Evolutionary conservation across 306 rosid genomes (phyloP).

Genomic region (Cucumis melo): DNA sequence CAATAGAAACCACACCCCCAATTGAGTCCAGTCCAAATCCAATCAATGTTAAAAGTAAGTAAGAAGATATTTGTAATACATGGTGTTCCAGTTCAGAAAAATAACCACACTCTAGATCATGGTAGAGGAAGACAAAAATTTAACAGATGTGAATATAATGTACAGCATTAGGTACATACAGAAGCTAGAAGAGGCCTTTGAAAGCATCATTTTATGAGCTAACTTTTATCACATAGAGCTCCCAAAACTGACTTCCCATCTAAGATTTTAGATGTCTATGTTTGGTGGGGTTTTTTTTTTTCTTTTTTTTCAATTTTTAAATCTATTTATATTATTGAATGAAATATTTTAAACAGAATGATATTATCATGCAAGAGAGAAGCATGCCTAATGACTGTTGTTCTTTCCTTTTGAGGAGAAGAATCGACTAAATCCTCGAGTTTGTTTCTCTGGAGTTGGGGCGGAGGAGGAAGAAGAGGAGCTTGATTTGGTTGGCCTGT

Average conservation of each 20-base stretch:
- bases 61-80: neutral
- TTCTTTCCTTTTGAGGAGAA: slow-evolving; percentile 76
- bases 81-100: neutral
- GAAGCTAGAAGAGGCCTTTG: neutral
- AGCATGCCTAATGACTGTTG: slow-evolving; percentile 36
- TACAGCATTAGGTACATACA: slow-evolving; percentile 33
- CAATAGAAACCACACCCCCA: neutral
- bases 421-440: slow-evolving; percentile 84
- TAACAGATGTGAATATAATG: slow-evolving; percentile 50
- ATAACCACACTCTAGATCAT: neutral
- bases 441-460: slow-evolving; percentile 82
- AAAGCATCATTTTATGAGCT: slow-evolving; percentile 39
- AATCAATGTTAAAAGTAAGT: neutral
- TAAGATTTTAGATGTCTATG: slow-evolving; percentile 14
- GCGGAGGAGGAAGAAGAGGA: slow-evolving; percentile 59
- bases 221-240: slow-evolving; percentile 29
- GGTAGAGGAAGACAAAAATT: slow-evolving; percentile 20
- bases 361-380: slow-evolving; percentile 12
- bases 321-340: slow-evolving; percentile 22
- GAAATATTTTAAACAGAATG: slow-evolving; percentile 12
- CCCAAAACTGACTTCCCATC: slow-evolving; percentile 26
- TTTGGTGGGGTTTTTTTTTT: slow-evolving; percentile 18
- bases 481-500: slow-evolving; percentile 61
- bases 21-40: neutral
- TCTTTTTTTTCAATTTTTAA: no score